Evolutionary conservation across 1,139 yeast genomes (phyloP).

Genomic region (Yamadazyma atlantica): DNA sequence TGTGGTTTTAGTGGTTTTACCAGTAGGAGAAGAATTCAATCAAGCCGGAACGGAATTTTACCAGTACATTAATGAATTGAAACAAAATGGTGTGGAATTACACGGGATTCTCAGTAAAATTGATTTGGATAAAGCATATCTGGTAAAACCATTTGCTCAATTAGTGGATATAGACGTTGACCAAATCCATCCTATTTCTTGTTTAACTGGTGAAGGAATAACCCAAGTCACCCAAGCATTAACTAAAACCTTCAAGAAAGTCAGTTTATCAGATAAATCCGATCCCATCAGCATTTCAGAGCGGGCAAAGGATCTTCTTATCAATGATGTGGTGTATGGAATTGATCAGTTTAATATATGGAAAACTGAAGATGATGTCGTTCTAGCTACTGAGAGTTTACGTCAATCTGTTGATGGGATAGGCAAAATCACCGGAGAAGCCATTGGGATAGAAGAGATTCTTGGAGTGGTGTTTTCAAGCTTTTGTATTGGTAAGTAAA

Average conservation of each 20-base stretch:
- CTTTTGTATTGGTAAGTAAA: conserved; percentile 88
- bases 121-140: conserved; percentile 40
- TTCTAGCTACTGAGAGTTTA: conserved; percentile 77
- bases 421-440: conserved; percentile 88
- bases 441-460: conserved; percentile 87
- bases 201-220: conserved; percentile 59
- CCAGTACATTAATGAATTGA: conserved; percentile 32
- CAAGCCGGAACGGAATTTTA: conserved; percentile 21
- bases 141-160: conserved; percentile 1
- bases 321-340: conserved; percentile 72
- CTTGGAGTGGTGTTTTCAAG: conserved; percentile 87
- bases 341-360: conserved; percentile 57
- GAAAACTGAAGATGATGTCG: conserved; percentile 64
- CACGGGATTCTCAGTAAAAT: conserved; percentile 56
- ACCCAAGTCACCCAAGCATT: conserved; percentile 34
- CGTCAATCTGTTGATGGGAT: conserved; percentile 79
- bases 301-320: conserved; percentile 71
- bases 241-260: conserved; percentile 43
- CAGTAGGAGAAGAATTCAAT: conserved; percentile 23
- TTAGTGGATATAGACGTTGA: conserved; percentile 7
- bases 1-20: conserved; percentile 55
- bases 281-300: conserved; percentile 73
- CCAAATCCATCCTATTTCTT: conserved; percentile 56
- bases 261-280: conserved; percentile 48
- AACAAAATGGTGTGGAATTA: conserved; percentile 21